phyloP scores from a whole-genome alignment of 768 basidiomycete genomes.

The Jaapia argillacea region DNA sequence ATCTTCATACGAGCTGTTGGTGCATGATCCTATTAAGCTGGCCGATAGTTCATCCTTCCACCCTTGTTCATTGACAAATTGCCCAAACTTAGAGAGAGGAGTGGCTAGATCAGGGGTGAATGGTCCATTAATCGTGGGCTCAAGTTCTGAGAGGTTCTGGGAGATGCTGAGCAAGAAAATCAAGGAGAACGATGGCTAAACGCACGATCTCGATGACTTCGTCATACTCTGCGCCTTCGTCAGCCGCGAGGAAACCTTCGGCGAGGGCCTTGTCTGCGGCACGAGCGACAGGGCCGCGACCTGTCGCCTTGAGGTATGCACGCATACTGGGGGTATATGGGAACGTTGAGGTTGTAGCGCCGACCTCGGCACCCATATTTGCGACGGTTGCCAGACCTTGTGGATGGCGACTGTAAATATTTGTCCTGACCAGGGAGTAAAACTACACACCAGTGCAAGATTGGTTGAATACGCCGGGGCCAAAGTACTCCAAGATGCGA shows the following conservation, averaged over 20 bases:
- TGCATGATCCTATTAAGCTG: constrained; percentile 94
- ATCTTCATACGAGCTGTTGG: constrained; percentile 96
- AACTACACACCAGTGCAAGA: constrained; percentile 74
- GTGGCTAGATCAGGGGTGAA: constrained; percentile 97
- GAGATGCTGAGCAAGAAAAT: constrained; percentile 2
- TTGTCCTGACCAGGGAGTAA: no score
- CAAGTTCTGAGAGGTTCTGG: constrained; percentile 80
- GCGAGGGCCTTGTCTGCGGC: constrained; percentile 81
- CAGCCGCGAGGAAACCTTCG: constrained; percentile 71
- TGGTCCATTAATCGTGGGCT: constrained; percentile 92
- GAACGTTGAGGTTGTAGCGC: constrained; percentile 98
- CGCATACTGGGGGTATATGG: constrained; percentile 90
- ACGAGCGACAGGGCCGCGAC: constrained; percentile 73
- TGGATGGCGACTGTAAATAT: not conserved
- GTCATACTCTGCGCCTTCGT: constrained; percentile 87
- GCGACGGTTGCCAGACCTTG: constrained; percentile 87
- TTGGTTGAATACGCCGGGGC: constrained; percentile 78
- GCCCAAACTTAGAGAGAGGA: constrained; percentile 80
- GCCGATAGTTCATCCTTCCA: constrained; percentile 95
- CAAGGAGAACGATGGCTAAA: constrained; percentile 16
- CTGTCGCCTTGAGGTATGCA: constrained; percentile 82
- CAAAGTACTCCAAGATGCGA: constrained; percentile 93
- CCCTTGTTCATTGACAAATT: constrained; percentile 71
- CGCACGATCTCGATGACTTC: constrained; percentile 93
- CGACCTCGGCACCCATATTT: constrained; percentile 99